A percentile compares a stretch with the other conserved stretches of the same genome.
Conservation (phyloP, 2,329 filamentous ascomycete genomes). For the Ophiostoma himal-ulmi region DNA sequence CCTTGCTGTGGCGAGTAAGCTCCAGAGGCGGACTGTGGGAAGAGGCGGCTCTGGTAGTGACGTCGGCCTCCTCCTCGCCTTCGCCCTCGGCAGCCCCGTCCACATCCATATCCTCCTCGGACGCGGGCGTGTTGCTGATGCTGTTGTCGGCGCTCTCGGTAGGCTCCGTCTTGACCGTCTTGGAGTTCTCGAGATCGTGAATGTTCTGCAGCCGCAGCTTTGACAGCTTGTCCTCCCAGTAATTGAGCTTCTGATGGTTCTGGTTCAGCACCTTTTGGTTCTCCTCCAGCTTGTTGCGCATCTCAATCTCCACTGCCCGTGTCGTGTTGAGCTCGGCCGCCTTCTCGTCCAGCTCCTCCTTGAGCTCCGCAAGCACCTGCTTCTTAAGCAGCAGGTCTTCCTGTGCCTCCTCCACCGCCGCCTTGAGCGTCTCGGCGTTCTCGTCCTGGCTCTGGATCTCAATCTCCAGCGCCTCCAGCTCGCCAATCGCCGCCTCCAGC, state of each 20-base stretch:
- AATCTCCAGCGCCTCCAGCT: constrained; percentile 70
- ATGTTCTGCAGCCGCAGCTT: constrained; percentile 82
- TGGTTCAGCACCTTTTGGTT: constrained; percentile 83
- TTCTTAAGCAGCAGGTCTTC: constrained; percentile 72
- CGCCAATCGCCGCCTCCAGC: constrained; percentile 61
- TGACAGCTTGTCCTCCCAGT: constrained; percentile 84
- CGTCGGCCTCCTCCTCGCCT: constrained; percentile 29
- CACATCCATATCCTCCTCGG: background rate
- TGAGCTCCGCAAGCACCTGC: constrained; percentile 70
- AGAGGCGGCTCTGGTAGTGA: constrained; percentile 32
- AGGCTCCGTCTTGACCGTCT: constrained; percentile 12
- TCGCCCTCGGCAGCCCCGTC: constrained; percentile 25
- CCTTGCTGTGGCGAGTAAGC: constrained; percentile 70
- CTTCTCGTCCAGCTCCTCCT: constrained; percentile 81
- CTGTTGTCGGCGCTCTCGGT: constrained; percentile 25
- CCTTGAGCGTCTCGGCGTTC: constrained; percentile 65
- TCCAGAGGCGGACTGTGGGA: constrained; percentile 36
- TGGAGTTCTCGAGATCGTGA: constrained; percentile 51
- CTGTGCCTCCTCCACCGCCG: constrained; percentile 74
- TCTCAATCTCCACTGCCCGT: constrained; percentile 87
- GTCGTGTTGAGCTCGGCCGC: constrained; percentile 81
- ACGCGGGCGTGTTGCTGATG: background rate
- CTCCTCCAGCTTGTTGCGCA: constrained; percentile 96
- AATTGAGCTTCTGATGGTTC: constrained; percentile 74
- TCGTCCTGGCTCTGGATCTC: constrained; percentile 73